Evolutionary conservation across 2,329 filamentous ascomycete genomes (phyloP), one percentile per base, ranked within the genome.

Genomic region (Coniosporium tulheliwenetii): DNA sequence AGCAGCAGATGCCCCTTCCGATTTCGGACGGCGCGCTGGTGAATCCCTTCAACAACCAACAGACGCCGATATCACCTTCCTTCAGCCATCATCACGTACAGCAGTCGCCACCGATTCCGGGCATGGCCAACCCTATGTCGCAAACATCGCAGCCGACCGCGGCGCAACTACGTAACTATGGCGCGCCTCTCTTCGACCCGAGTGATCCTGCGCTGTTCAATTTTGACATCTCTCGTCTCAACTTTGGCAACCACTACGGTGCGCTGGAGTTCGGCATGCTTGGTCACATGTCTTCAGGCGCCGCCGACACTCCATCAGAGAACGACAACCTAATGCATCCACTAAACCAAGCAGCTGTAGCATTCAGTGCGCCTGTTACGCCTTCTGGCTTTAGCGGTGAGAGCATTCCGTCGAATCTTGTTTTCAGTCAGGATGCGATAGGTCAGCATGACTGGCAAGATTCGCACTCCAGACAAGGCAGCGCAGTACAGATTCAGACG

Each of bases 241-340:
- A 91, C 57, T 98, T 96, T 59, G 87, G 86, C 42, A 96, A 91
- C 56, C 85, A 93, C 48, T 98, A 96, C 55, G 89, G 87, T 44
- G 89, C 87, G 13, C 71, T 94, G 59, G 91, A 96, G 59, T 95
- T 96, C 58, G 83, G 86, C 41, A 95, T 96, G 75, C 74, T 98
- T 0, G 86, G 85, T 26, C 89, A 96, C 58, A 93, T 98, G 83
- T 85, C 85, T 44, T 85, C 83, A n/a, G 83, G 83, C 10, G 81
- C 84, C n/a, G 53, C 58, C 19, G 55, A 55, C 16, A 55, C 57
- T 4, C 52, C 55, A 5, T 52, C 57, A 30, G 33, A 53, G 9
- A 57, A 56, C 16, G 42, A 37, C 37, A 45, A 39, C 19, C 40
- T 47, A 30, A 49, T 61, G 45, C 54, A 51, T 39, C 44, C 51